Evolutionary conservation across 768 basidiomycete genomes (phyloP), one percentile per base, ranked within the genome.

Genomic region (Rhizopogon salebrosus): DNA sequence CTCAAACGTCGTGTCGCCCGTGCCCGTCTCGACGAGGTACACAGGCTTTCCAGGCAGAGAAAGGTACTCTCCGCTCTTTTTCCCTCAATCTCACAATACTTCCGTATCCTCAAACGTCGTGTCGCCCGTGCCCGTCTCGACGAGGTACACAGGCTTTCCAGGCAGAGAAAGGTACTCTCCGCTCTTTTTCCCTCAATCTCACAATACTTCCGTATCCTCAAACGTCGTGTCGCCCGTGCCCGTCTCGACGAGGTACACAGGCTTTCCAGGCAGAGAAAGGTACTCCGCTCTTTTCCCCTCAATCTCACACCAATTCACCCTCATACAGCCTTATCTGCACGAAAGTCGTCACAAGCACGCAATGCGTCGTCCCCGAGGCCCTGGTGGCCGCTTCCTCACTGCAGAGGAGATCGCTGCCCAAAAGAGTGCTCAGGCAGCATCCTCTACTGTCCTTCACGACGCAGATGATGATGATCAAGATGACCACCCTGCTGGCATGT

Each of bases 291-390:
- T 41, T 49, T 31, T 48, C 4, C 48, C 48, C 36, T 16, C 26
- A 36, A 31, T 54, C 48, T 31, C 22, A 46, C 20, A 99, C 20
- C 20, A 38, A 16, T 55, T 51, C 51, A 27, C 37, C 52, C 16
- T 54, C 55, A 53, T 61, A 23, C 49, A 97, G 95, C 95, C 97
- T 2, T 99, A 98, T 72, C 85, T 98, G 27, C 97, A 99, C 59
- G 97, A 99, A 66, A 95, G 92, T 7, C 85, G 97, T 41, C 97
- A 99, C 75, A 91, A 92, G 59, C 97, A 99, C 72, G 97, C 97
- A 29, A 95, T 98, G 88, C 86, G 94, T 41, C 84, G 97, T 18
- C 97, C 97, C 14, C 81, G 97, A 52, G 97, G 97, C 4, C 95
- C 97, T 22, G 97, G 97, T 10, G 97, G 97, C 22, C 85, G 97